Conservation (phyloP, 345 rosid species). For the Citrus hindsii region DNA sequence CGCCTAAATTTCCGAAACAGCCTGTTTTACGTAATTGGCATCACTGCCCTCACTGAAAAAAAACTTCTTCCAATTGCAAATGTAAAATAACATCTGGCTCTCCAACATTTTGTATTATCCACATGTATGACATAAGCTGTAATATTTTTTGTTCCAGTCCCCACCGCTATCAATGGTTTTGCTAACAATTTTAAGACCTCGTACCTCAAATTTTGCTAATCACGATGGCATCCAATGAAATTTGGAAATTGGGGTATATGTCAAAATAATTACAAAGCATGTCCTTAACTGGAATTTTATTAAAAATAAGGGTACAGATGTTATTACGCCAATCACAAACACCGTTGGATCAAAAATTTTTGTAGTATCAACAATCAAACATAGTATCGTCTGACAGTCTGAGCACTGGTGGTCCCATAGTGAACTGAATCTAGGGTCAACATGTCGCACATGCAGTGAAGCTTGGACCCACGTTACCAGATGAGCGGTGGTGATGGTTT, state of each 20-base stretch:
- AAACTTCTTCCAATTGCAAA: too few relatives aligned
- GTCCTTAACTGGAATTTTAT: too few relatives aligned
- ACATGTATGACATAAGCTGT: too few relatives aligned
- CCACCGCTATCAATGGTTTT: too few relatives aligned
- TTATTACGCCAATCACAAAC: too few relatives aligned
- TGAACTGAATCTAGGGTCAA: not conserved
- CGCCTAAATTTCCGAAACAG: constrained; percentile 18
- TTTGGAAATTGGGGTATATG: not conserved
- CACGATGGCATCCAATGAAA: not conserved
- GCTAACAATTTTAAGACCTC: not conserved
- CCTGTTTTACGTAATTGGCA: not conserved
- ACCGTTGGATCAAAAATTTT: not conserved
- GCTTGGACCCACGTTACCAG: not conserved
- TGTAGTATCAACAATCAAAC: not conserved
- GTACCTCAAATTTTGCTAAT: too few relatives aligned
- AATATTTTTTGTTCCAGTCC: too few relatives aligned
- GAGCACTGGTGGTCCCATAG: not conserved
- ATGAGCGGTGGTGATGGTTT: not conserved
- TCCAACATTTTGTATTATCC: too few relatives aligned
- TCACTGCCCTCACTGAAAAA: not conserved
- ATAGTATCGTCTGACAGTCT: not conserved
- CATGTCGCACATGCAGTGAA: not conserved
- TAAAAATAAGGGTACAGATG: not conserved
- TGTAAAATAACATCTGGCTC: too few relatives aligned
- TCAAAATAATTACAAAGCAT: too few relatives aligned